These are phyloP conservation scores for Moringa oleifera DNA, from an alignment of 345 rosid species.

Conservation along the genomic window DNA sequence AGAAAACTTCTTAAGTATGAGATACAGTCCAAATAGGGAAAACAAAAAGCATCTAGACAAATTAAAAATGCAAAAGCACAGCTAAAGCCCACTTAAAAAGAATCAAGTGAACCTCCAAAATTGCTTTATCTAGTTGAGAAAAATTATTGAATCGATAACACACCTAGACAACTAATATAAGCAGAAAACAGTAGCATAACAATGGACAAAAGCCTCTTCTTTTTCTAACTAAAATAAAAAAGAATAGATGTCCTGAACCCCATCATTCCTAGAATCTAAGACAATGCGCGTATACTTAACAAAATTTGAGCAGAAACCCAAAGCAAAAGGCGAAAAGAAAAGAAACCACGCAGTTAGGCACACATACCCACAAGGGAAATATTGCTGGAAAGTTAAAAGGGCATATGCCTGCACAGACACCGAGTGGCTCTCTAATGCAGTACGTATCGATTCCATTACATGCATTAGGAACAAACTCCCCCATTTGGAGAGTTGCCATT, in stretches of 20 bases:
- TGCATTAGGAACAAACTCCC: constrained; percentile 38
- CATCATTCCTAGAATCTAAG: neutral
- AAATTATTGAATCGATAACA: no score
- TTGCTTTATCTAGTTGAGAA: no score
- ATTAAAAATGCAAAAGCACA: neutral
- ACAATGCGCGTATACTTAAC: neutral
- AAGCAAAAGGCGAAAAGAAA: neutral
- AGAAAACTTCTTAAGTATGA: neutral
- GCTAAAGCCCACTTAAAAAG: neutral
- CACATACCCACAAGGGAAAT: constrained; percentile 37
- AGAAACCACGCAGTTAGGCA: constrained; percentile 12
- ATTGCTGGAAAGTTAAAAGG: constrained; percentile 29
- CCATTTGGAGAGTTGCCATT: constrained; percentile 33
- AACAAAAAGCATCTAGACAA: no score
- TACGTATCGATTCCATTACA: constrained; percentile 36
- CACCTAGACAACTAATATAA: no score
- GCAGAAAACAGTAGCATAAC: neutral
- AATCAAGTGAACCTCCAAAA: no score
- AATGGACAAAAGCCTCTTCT: neutral
- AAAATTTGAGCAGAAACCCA: neutral
- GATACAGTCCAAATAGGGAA: neutral
- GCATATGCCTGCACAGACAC: constrained; percentile 42
- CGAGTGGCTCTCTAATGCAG: constrained; percentile 36
- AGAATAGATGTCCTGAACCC: neutral
- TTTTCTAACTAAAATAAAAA: no score